Evolutionary conservation across 179 eudicot species (phyloP).

Genomic region (Monotropa hypopitys): DNA sequence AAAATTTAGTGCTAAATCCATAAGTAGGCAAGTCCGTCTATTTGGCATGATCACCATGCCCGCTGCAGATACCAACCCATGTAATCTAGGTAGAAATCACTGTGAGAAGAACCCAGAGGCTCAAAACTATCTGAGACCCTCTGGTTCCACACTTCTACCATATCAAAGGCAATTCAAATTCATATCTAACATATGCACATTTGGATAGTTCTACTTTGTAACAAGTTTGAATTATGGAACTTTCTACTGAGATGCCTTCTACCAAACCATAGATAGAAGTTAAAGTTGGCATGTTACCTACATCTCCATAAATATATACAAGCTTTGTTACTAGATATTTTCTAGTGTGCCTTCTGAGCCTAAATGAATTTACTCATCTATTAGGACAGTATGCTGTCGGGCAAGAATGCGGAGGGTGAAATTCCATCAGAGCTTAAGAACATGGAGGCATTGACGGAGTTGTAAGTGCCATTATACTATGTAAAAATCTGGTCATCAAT

Average conservation of each 20-base stretch:
- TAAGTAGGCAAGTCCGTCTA: neutral
- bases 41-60: neutral
- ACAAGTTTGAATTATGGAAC: neutral
- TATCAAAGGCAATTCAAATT: neutral
- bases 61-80: neutral
- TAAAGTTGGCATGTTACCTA: neutral
- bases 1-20: neutral
- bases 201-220: neutral
- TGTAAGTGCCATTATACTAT: constrained; percentile 40
- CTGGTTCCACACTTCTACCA: neutral
- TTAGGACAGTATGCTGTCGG: constrained; percentile 51
- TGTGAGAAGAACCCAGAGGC: neutral
- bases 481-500: neutral
- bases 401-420: constrained; percentile 55
- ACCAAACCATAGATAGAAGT: neutral
- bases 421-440: constrained; percentile 63
- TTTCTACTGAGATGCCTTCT: neutral
- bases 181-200: neutral
- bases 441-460: constrained; percentile 66
- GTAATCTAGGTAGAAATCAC: neutral
- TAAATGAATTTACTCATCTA: constrained; percentile 10
- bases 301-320: neutral
- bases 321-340: too few species aligned
- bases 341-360: neutral
- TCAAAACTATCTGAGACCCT: neutral